phyloP scores from a whole-genome alignment of 2,329 filamentous ascomycete genomes.

The Pseudogymnoascus sp. region DNA sequence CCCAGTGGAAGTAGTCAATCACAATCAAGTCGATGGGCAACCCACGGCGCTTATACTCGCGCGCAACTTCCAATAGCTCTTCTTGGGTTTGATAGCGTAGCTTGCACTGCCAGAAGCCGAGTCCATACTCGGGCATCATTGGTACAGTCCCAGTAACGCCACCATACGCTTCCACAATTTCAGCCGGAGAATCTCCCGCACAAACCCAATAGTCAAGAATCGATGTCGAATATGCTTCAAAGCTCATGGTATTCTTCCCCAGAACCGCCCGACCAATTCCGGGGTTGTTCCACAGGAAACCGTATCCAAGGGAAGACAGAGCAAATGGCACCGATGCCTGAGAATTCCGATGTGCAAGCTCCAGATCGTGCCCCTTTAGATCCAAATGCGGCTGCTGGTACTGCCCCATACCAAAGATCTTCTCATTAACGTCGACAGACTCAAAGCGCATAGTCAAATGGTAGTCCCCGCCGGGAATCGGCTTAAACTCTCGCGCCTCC shows the following conservation, averaged over 20 bases:
- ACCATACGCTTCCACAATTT: constrained; percentile 49
- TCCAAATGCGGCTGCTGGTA: constrained; percentile 58
- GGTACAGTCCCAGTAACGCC: constrained; percentile 49
- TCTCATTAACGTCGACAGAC: constrained; percentile 43
- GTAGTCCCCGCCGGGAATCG: constrained; percentile 40
- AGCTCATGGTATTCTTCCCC: constrained; percentile 51
- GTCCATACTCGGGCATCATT: constrained; percentile 60
- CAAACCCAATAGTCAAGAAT: constrained; percentile 57
- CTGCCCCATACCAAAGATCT: constrained; percentile 61
- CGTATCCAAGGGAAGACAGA: constrained; percentile 51
- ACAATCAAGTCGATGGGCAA: constrained; percentile 59
- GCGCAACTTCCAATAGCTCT: constrained; percentile 49
- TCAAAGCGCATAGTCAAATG: constrained; percentile 52
- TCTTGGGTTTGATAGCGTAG: constrained; percentile 58
- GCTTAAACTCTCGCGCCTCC: constrained; percentile 42
- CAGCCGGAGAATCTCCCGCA: constrained; percentile 43
- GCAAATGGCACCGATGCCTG: constrained; percentile 58
- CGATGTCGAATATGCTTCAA: constrained; percentile 50
- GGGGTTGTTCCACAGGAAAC: constrained; percentile 59
- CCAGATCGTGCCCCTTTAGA: constrained; percentile 53
- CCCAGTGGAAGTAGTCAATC: constrained; percentile 61
- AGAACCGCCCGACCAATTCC: constrained; percentile 51
- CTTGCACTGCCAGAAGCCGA: constrained; percentile 63
- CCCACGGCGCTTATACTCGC: constrained; percentile 46
- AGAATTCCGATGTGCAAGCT: constrained; percentile 58